Base-by-base conservation (phyloP, 163 green algal species). In the Prototheca stagnorum region DNA sequence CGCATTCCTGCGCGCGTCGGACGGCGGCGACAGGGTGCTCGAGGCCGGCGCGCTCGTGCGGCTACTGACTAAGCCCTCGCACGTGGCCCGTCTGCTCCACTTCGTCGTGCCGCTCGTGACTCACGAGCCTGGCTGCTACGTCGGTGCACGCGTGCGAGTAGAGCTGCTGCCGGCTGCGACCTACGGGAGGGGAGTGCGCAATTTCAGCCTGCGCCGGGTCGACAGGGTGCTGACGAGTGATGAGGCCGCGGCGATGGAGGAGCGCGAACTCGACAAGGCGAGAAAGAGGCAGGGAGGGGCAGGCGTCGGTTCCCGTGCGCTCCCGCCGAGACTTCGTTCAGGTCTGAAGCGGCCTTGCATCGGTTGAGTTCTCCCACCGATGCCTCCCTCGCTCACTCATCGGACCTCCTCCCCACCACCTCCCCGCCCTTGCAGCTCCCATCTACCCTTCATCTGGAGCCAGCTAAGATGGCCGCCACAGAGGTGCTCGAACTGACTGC, bases 111-210 rank as follows among this genome's bases (percentile, higher is more conserved):
- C 60, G 0, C 35, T 69, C 54, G 59, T 62, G 11, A 8, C n/a
- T 24, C 16, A 5, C 12, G n/a, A 8, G 23, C 14, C 4, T 7
- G 72, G 72, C 35, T 53, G 53, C 31, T 74, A 78, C 53, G 57
- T 61, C 21, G 56, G 59, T 17, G 75, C 69, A 1, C 54, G 54
- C 3, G 71, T 86, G 23, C 66, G 68, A 0, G 62, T 87, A 16
- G 51, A 55, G 33, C 61, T 72, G 16, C 56, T 86, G 45, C 78
- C 78, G 0, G 44, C 54, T 7, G 67, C 70, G 35, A 43, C 86
- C n/a, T 64, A 77, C 39, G 78, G 78, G 2, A 15, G 24, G 1
- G 44, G 25, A 33, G 21, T 35, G n/a, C 53, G 67, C 26, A 68
- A 54, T 3, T 60, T 74, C 44, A 59, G 57, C 17, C 44, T 85